phyloP scores from a whole-genome alignment of 2,329 filamentous ascomycete genomes.

The Neofusicoccum laricinum region DNA sequence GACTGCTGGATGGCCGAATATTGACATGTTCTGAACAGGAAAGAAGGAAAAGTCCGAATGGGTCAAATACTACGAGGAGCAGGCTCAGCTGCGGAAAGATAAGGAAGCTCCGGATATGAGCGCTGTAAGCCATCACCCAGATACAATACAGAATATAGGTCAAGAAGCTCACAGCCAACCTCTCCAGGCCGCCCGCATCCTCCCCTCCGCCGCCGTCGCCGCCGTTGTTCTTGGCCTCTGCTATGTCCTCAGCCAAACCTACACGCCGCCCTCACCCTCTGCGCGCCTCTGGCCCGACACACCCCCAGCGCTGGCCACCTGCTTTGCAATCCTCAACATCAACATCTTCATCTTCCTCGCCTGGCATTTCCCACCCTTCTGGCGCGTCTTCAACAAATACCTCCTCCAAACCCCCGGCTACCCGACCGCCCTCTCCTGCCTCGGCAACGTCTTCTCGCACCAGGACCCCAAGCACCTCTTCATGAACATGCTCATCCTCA shows the following conservation, averaged over 20 bases:
- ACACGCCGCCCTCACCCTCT: conserved; percentile 27
- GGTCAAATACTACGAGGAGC: conserved; percentile 26
- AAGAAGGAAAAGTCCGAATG: conserved; percentile 26
- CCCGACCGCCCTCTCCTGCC: conserved; percentile 59
- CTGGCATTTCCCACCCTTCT: conserved; percentile 65
- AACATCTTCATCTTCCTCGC: conserved; percentile 57
- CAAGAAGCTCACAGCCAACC: neutral
- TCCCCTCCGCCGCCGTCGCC: conserved; percentile 30
- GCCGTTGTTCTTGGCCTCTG: conserved; percentile 24
- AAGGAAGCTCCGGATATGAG: conserved; percentile 33
- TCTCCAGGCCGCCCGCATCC: conserved; percentile 32
- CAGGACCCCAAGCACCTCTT: conserved; percentile 58
- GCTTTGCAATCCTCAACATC: conserved; percentile 58
- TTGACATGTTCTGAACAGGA: conserved; percentile 7
- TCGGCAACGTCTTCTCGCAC: conserved; percentile 70
- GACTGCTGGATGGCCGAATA: conserved; percentile 32
- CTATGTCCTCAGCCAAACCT: conserved; percentile 31
- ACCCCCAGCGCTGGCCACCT: conserved; percentile 41
- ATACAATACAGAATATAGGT: too few relatives aligned
- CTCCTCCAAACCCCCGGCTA: conserved; percentile 64
- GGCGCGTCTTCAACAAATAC: conserved; percentile 65
- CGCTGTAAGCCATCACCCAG: conserved; percentile 23
- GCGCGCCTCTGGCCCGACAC: conserved; percentile 34
- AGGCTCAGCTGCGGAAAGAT: conserved; percentile 22
- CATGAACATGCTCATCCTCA: conserved; percentile 64